A percentile compares a stretch with the other conserved stretches of the same genome.
These are phyloP conservation scores for Fonsecaea monophora DNA, from an alignment of 2,329 filamentous ascomycete species.

Conservation along the genomic window DNA sequence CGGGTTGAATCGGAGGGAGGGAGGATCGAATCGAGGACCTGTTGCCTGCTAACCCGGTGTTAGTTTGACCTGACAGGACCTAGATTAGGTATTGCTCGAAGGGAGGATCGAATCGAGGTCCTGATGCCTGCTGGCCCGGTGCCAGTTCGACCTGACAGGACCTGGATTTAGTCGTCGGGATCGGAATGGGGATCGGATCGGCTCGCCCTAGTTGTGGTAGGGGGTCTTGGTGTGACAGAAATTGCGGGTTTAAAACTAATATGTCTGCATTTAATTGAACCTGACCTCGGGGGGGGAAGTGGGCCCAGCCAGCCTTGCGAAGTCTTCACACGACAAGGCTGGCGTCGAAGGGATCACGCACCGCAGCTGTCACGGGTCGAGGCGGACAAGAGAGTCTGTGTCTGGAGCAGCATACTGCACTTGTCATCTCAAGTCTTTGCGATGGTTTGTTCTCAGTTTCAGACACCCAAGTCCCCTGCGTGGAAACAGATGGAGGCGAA, in stretches of 20 bases:
- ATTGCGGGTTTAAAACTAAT: not conserved
- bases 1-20: not conserved
- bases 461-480: not conserved
- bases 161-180: not conserved
- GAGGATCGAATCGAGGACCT: slow-evolving; percentile 7
- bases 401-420: not conserved
- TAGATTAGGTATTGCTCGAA: not conserved
- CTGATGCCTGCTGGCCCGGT: not conserved
- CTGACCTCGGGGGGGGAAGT: not conserved
- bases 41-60: not conserved
- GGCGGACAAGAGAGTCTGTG: not conserved
- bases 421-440: not conserved
- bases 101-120: slow-evolving; percentile 12
- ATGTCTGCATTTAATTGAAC: not conserved
- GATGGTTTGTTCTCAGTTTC: too few species aligned
- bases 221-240: slow-evolving; percentile 2
- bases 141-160: slow-evolving; percentile 1
- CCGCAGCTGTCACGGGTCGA: not conserved
- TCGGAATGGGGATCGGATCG: not conserved
- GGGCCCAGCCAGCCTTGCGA: not conserved
- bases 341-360: not conserved
- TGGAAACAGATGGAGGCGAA: not conserved
- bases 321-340: slow-evolving; percentile 1
- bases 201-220: not conserved
- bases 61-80: slow-evolving; percentile 1